Conservation (phyloP, 768 basidiomycete genomes). For the Podaxis rugospora region DNA sequence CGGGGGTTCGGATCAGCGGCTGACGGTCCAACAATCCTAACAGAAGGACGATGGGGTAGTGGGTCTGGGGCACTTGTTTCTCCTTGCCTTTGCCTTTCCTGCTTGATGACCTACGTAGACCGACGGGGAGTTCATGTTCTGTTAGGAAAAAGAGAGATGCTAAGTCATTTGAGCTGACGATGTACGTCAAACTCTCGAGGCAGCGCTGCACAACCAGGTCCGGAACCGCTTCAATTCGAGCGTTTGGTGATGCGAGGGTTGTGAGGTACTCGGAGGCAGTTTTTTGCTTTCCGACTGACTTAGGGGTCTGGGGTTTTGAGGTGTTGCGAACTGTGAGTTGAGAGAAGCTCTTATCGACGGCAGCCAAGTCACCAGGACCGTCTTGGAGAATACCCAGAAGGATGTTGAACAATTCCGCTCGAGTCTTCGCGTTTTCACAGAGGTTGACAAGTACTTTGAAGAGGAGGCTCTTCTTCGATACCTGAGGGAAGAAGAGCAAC, state of each 20-base stretch:
- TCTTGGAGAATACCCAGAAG: constrained; percentile 93
- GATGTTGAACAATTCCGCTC: constrained; percentile 90
- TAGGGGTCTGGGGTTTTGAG: constrained; percentile 47
- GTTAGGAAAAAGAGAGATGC: constrained; percentile 93
- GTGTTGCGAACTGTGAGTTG: constrained; percentile 75
- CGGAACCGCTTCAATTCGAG: constrained; percentile 78
- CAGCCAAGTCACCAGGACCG: constrained; percentile 86
- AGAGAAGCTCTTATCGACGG: constrained; percentile 90
- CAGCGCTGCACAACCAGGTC: constrained; percentile 93
- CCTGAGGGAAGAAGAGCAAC: constrained; percentile 94
- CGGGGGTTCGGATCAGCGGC: constrained; percentile 78
- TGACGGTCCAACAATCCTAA: constrained; percentile 86
- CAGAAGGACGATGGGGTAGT: constrained; percentile 89
- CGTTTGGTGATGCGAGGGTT: constrained; percentile 43
- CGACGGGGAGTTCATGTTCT: constrained; percentile 88
- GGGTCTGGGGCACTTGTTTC: constrained; percentile 71
- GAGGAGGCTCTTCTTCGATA: constrained; percentile 77
- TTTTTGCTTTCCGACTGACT: constrained; percentile 70
- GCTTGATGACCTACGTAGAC: constrained; percentile 58
- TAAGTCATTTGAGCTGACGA: constrained; percentile 79
- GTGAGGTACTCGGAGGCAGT: constrained; percentile 47
- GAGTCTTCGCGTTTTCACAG: constrained; percentile 91
- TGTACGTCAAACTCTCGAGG: constrained; percentile 84
- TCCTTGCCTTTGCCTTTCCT: constrained; percentile 98
- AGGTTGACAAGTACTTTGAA: constrained; percentile 91